phyloP scores from a whole-genome alignment of 1,284 basidiomycete species.

The Dichomitus squalens region DNA sequence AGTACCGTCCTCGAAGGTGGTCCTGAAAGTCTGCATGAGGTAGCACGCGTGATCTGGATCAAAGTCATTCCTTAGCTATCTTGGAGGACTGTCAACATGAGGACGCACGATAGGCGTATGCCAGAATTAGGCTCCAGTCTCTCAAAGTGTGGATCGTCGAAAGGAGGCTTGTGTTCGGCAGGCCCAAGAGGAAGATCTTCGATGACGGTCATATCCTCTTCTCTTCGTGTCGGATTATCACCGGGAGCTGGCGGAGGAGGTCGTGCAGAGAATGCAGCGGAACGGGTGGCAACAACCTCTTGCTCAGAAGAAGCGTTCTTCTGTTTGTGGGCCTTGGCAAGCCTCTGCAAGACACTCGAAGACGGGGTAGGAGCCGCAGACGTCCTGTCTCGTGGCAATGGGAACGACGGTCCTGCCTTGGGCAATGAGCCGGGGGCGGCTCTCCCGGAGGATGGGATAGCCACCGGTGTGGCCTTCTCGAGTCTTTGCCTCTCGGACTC shows the following conservation, averaged over 20 bases:
- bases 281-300: conserved; percentile 34
- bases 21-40: conserved; percentile 80
- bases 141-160: conserved; percentile 74
- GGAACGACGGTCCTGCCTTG: not conserved
- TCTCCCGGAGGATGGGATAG: not conserved
- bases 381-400: not conserved
- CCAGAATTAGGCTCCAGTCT: conserved; percentile 86
- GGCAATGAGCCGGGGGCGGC: not conserved
- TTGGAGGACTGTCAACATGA: conserved; percentile 19
- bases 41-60: conserved; percentile 67
- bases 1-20: conserved; percentile 84
- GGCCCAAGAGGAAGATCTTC: conserved; percentile 81
- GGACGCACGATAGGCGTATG: conserved; percentile 76
- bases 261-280: conserved; percentile 46
- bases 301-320: conserved; percentile 22
- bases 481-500: not conserved
- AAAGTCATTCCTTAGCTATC: not conserved
- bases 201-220: conserved; percentile 71
- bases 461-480: not conserved
- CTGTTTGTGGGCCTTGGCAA: conserved; percentile 39
- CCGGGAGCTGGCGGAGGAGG: conserved; percentile 5
- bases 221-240: conserved; percentile 36
- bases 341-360: conserved; percentile 51
- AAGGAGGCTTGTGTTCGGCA: conserved; percentile 62
- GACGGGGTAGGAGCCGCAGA: conserved; percentile 34